Evolutionary conservation across 2,329 filamentous ascomycete genomes (phyloP).

Genomic region (Pestalotiopsis sp.): DNA sequence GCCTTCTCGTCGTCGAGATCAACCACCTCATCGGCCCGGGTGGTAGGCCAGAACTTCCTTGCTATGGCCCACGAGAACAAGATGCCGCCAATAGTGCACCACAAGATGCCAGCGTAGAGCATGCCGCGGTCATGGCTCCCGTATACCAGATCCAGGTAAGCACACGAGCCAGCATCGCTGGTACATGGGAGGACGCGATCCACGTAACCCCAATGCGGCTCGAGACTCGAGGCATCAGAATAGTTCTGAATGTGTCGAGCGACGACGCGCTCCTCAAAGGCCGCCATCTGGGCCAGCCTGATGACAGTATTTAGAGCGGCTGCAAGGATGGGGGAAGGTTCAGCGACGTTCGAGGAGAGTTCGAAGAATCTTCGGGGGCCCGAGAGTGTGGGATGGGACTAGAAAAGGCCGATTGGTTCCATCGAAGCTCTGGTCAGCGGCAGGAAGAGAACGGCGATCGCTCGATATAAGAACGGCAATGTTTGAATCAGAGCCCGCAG

Average conservation of each 20-base stretch:
- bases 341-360: slow-evolving; percentile 2
- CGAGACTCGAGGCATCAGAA: slow-evolving; percentile 37
- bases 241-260: slow-evolving; percentile 48
- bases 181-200: slow-evolving; percentile 57
- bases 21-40: slow-evolving; percentile 25
- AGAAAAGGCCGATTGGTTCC: neutral
- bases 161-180: slow-evolving; percentile 59
- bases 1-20: slow-evolving; percentile 20
- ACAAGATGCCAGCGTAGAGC: slow-evolving; percentile 53
- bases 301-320: slow-evolving; percentile 6
- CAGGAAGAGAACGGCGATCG: neutral
- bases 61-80: slow-evolving; percentile 45
- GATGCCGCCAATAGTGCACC: slow-evolving; percentile 47
- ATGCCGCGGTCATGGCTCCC: slow-evolving; percentile 50
- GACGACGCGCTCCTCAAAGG: slow-evolving; percentile 19
- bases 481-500: too few relatives aligned
- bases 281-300: slow-evolving; percentile 22
- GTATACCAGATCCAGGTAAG: slow-evolving; percentile 58
- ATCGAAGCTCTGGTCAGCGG: neutral
- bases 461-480: neutral
- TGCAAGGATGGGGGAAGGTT: neutral
- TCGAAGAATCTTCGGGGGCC: neutral
- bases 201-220: slow-evolving; percentile 60
- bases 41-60: slow-evolving; percentile 28
- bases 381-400: neutral